phyloP scores from a whole-genome alignment of 805 yeast genomes.

The Spathaspora arborariae region DNA sequence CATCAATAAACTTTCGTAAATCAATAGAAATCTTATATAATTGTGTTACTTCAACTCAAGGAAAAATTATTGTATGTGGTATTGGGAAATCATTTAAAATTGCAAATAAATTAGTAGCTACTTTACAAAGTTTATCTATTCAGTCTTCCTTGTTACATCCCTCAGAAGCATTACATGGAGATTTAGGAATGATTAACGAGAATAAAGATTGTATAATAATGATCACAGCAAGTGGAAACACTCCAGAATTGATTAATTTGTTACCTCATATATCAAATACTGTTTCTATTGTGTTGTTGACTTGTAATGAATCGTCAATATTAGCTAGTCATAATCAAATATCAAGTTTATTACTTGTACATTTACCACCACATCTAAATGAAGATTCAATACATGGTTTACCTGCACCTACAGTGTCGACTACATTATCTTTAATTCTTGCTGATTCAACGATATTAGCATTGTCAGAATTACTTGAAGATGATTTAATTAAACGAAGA shows the following conservation, averaged over 20 bases:
- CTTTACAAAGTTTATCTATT: slow-evolving; percentile 74
- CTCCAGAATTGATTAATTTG: slow-evolving; percentile 66
- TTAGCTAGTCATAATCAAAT: slow-evolving; percentile 51
- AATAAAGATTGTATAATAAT: slow-evolving; percentile 54
- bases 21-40: slow-evolving; percentile 38
- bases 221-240: slow-evolving; percentile 77
- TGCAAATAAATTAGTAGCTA: slow-evolving; percentile 75
- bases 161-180: slow-evolving; percentile 87
- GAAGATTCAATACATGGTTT: slow-evolving; percentile 71
- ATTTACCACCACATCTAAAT: slow-evolving; percentile 50
- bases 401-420: slow-evolving; percentile 84
- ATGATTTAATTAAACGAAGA: slow-evolving; percentile 51
- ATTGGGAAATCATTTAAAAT: slow-evolving; percentile 84
- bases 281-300: slow-evolving; percentile 57
- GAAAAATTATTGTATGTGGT: slow-evolving; percentile 75
- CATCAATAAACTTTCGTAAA: slow-evolving; percentile 40
- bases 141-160: slow-evolving; percentile 72
- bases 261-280: slow-evolving; percentile 53
- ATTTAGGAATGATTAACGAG: slow-evolving; percentile 65
- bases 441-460: slow-evolving; percentile 80
- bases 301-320: slow-evolving; percentile 56
- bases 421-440: slow-evolving; percentile 69
- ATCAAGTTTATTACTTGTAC: slow-evolving; percentile 54
- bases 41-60: slow-evolving; percentile 31
- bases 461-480: slow-evolving; percentile 60